Conservation (phyloP, 73 alveolate genomes). For the Symbiodinium pilosum region DNA sequence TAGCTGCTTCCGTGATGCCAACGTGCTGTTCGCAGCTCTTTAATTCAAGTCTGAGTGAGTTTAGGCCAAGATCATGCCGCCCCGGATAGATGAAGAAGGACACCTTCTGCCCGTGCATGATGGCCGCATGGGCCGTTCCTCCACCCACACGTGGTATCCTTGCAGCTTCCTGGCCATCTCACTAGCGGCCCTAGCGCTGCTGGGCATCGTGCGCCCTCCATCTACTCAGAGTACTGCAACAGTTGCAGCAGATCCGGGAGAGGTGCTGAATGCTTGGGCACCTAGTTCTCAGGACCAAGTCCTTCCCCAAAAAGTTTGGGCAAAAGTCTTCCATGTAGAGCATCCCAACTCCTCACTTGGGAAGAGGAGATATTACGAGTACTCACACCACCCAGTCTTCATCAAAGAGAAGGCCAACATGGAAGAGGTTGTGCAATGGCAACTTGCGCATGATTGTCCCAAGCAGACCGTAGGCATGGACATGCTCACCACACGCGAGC, state of each 20-base stretch:
- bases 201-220: background rate
- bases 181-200: background rate
- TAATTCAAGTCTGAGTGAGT: background rate
- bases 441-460: background rate
- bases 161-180: background rate
- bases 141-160: background rate
- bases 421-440: background rate
- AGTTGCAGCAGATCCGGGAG: background rate
- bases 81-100: background rate
- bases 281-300: background rate
- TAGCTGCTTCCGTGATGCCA: no score
- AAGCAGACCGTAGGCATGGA: background rate
- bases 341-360: background rate
- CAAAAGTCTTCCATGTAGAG: background rate
- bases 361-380: background rate
- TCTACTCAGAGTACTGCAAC: background rate
- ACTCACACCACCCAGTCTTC: constrained; percentile 8
- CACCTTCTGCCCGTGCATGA: background rate
- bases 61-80: background rate
- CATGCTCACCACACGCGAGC: background rate
- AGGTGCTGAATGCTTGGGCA: background rate
- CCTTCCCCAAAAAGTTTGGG: background rate
- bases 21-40: background rate
- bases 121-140: background rate
- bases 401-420: background rate